Evolutionary conservation across 1,139 yeast species (phyloP).

Genomic region (Taphrina communis): DNA sequence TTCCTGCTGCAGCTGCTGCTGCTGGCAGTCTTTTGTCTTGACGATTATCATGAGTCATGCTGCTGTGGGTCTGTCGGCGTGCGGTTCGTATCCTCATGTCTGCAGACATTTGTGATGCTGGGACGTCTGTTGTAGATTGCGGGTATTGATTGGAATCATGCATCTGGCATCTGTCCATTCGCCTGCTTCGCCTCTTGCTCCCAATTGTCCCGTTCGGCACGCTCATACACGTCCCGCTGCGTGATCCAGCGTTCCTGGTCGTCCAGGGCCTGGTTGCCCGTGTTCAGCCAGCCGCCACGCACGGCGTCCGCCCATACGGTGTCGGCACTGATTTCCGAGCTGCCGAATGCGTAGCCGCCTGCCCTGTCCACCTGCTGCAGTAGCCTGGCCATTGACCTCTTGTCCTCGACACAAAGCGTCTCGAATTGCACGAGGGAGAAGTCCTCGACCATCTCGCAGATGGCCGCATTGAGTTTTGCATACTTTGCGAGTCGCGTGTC

Average conservation of each 20-base stretch:
- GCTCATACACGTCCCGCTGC: slow-evolving; percentile 75
- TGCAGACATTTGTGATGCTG: no score
- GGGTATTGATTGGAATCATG: no score
- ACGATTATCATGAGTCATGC: no score
- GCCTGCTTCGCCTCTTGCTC: slow-evolving; percentile 45
- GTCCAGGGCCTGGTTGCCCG: slow-evolving; percentile 59
- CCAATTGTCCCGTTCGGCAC: slow-evolving; percentile 61
- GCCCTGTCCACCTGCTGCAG: slow-evolving; percentile 83
- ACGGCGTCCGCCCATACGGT: slow-evolving; percentile 95
- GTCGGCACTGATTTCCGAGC: slow-evolving; percentile 93
- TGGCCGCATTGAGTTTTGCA: slow-evolving; percentile 72
- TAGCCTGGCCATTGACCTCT: slow-evolving; percentile 79
- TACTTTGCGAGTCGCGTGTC: slow-evolving; percentile 69
- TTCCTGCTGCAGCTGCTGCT: no score
- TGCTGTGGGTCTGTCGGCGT: no score
- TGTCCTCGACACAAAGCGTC: slow-evolving; percentile 88
- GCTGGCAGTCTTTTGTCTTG: no score
- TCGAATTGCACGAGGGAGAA: slow-evolving; percentile 87
- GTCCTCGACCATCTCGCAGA: slow-evolving; percentile 84
- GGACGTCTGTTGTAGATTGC: no score
- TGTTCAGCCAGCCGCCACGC: slow-evolving; percentile 68
- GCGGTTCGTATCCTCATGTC: no score
- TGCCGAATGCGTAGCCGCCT: slow-evolving; percentile 89
- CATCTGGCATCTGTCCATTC: not conserved
- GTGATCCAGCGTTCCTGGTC: slow-evolving; percentile 97